Base-by-base conservation (phyloP, 2,329 filamentous ascomycete species). In the Escovopsis weberi region DNA sequence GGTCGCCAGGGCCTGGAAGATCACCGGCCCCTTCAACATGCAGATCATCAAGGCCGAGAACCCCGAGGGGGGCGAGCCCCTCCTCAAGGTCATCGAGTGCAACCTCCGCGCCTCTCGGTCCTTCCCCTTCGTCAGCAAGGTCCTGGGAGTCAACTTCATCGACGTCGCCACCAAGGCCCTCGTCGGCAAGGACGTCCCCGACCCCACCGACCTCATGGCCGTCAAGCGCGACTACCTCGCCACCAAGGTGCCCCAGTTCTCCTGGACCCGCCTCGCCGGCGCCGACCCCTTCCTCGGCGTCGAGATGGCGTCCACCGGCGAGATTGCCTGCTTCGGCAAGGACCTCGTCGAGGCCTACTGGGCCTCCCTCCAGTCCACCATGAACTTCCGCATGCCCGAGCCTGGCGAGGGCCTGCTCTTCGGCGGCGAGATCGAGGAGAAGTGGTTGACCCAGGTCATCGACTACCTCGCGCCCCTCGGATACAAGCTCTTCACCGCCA, bases 21-120 rank as follows among this genome's bases (percentile, higher is more conserved):
- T 96, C 62, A 96, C 87, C 18, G 91, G 91, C 43, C 91, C 91
- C 45, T 98, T 96, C 78, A 98, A 98, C 75, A 96, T 98, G 89
- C 91, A 98, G 61, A 94, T 98, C 65, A 96, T 98, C 75, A 94
- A 94, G 70, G 86, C 84, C 33, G 73, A 85, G 11, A 70, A 82
- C 55, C 77, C 82, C 30, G 79, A 85, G 45, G 83, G 83, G 45
- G 81, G 80, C 43, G 75, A 82, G 57, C 77, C 84, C 32, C 71
- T 75, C 26, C 76, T 96, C 51, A 95, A 95, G 73, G 89, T 96
- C 56, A 96, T 96, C 49, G 89, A 96, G 67, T 96, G 89, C 71
- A 96, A 96, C 65, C 79, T 96, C 48, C 89, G 89, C 62, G 91
- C 89, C 44, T 96, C 89, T 46, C 87, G 89, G 49, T 96, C 89